Evolutionary conservation across 2,329 filamentous ascomycete species (phyloP).

Genomic region (Xylariaceae sp.): DNA sequence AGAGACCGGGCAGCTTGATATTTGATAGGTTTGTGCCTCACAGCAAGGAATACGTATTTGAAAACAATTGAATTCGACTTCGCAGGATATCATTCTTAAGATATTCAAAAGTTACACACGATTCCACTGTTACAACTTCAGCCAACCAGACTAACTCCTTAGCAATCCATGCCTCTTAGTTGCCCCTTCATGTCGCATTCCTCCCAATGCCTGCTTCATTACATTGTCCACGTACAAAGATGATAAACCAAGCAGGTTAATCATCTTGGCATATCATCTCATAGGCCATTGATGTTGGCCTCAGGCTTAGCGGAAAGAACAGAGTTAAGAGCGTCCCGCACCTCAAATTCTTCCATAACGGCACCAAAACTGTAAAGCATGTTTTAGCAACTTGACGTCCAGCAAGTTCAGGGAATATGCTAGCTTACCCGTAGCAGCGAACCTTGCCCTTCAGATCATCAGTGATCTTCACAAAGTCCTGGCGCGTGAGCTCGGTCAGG

Average conservation of each 20-base stretch:
- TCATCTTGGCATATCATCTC: constrained; percentile 3
- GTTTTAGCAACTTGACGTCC: constrained; percentile 16
- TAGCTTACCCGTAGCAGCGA: constrained; percentile 80
- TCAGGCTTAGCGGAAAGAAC: constrained; percentile 59
- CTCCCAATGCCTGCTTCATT: constrained; percentile 14
- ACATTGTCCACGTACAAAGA: constrained; percentile 16
- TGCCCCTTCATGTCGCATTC: no score
- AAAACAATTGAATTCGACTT: no score
- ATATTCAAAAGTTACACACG: no score
- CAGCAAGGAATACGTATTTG: no score
- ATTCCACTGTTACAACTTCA: no score
- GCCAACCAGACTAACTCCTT: no score
- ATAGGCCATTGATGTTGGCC: constrained; percentile 21
- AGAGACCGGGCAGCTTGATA: no score
- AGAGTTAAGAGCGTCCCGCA: constrained; percentile 71
- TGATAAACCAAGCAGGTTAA: constrained; percentile 5
- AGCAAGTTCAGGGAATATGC: background rate
- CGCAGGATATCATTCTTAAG: no score
- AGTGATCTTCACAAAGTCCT: constrained; percentile 69
- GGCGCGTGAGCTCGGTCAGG: constrained; percentile 59
- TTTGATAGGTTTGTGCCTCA: no score
- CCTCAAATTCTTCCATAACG: constrained; percentile 64
- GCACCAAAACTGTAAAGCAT: constrained; percentile 51
- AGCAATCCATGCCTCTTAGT: no score
- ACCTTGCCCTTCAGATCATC: constrained; percentile 75